Base-by-base conservation (phyloP, 2,329 filamentous ascomycete genomes). In the Sporothrix luriei region DNA sequence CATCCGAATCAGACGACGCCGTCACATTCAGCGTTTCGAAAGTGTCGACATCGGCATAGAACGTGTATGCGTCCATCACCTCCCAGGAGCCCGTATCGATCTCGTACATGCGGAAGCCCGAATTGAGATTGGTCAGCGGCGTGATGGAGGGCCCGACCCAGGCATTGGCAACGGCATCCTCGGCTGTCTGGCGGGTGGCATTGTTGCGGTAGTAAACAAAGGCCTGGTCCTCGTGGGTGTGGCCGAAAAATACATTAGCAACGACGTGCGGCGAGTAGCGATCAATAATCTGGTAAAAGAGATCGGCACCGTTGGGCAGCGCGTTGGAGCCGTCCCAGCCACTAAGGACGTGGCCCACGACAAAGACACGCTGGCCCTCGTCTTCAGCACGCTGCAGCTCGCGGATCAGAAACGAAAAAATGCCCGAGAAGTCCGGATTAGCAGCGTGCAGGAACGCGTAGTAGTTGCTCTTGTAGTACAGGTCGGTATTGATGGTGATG, bases 391-490 rank as follows among this genome's bases (percentile, higher is more conserved):
- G 78, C 66, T 84, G 80, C 0, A 89, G 82, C 74, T 88, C 83
- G 3, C 73, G 68, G 5, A 85, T 82, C 9, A 88, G 79, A 84
- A 85, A 88, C 19, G 79, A 77, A 3, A 88, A 78, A 74, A 87
- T 82, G 14, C 79, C 79, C 74, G 81, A 81, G 2, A 85, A 85
- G 73, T 88, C 85, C 14, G 76, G 76, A 59, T 83, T 77, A 78
- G 85, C 82, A 0, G 80, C 78, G 59, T 82, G 79, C 71, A 83
- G 79, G 73, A 86, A 88, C 48, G 85, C 75, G 78, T 82, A 85
- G 75, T 84, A 86, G 78, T 89, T 88, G 71, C 82, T 77, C n/a
- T 80, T 82, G 76, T 88, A 88, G 77, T 84, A 87, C 71, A 87
- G 76, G 75, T 88, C 86, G 21, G 84, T 87, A 78, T 86, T 88